These are phyloP conservation scores for Suillus discolor DNA, from an alignment of 768 basidiomycete species.

Conservation along the genomic window DNA sequence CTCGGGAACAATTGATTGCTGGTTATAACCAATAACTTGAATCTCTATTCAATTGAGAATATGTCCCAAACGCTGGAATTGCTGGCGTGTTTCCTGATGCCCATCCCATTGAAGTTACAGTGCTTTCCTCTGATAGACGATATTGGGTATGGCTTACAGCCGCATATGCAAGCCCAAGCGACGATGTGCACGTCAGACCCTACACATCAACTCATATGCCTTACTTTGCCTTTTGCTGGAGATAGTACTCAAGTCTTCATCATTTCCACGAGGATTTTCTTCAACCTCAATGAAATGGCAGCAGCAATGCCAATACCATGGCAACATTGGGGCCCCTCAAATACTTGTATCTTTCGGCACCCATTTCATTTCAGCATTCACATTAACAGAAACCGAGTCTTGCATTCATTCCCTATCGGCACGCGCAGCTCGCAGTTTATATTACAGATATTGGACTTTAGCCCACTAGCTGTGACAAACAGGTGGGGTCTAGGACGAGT, in stretches of 20 bases:
- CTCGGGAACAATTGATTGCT: neutral
- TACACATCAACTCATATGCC: neutral
- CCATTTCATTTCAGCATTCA: neutral
- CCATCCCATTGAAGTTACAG: neutral
- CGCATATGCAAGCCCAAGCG: neutral
- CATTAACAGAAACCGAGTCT: neutral
- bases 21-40: neutral
- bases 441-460: neutral
- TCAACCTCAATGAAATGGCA: neutral
- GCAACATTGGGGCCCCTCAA: neutral
- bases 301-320: neutral
- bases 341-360: neutral
- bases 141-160: neutral
- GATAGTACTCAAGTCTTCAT: neutral
- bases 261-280: constrained; percentile 1
- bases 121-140: neutral
- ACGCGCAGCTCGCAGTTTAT: neutral
- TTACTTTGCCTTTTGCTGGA: no score
- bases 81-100: neutral
- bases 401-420: neutral
- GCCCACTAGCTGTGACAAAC: neutral
- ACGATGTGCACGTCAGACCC: neutral
- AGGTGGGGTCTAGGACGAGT: neutral
- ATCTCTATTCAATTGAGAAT: neutral
- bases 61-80: neutral